A percentile compares a stretch with the other conserved stretches of the same genome.
These are phyloP conservation scores for Chaetomium cochliodes DNA, from an alignment of 495 filamentous ascomycete species.

Conservation along the genomic window DNA sequence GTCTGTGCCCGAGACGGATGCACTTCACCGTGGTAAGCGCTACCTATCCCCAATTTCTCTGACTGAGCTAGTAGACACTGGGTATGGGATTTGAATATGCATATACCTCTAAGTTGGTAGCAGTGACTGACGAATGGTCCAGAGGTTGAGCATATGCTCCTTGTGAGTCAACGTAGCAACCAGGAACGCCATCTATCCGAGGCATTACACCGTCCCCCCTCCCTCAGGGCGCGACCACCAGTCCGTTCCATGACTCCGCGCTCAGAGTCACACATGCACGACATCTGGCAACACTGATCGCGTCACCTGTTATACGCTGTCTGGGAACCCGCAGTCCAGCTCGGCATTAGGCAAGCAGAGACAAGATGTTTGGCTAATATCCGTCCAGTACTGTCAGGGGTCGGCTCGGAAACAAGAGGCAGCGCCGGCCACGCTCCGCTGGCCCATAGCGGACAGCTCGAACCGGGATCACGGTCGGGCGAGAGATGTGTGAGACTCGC, in stretches of 20 bases:
- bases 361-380: conserved; percentile 5
- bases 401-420: neutral
- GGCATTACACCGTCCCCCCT: neutral
- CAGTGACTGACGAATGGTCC: neutral
- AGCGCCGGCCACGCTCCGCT: neutral
- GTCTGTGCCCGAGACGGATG: conserved; percentile 5
- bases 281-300: conserved; percentile 15
- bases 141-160: neutral
- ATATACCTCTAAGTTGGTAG: too few relatives aligned
- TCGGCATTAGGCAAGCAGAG: neutral
- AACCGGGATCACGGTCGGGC: neutral
- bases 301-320: conserved; percentile 13
- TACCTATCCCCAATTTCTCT: neutral
- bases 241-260: neutral
- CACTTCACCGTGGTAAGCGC: neutral
- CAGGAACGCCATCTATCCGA: neutral
- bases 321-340: conserved; percentile 16
- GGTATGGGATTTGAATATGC: neutral
- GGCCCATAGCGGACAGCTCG: neutral
- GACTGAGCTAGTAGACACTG: neutral
- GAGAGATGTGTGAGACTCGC: neutral
- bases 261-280: conserved; percentile 13
- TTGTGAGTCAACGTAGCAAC: neutral
- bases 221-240: neutral
- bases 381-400: neutral